A percentile compares a stretch with the other conserved stretches of the same genome.
phyloP scores from a whole-genome alignment of 2,329 filamentous ascomycete genomes.

The Pyrenophora teres region DNA sequence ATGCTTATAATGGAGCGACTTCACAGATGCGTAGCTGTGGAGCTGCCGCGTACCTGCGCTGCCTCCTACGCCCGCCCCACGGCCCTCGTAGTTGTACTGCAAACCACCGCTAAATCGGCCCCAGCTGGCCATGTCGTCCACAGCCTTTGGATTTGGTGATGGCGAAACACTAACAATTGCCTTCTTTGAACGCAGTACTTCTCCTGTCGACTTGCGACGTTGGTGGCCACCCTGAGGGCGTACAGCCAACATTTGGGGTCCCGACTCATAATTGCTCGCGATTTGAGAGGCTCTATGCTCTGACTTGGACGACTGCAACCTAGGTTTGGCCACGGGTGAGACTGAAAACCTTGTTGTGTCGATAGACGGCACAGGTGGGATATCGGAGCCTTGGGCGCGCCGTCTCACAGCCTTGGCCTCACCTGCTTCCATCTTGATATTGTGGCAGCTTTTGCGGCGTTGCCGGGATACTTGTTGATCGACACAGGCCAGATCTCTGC shows the following conservation, averaged over 20 bases:
- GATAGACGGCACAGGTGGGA: constrained; percentile 35
- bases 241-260: constrained; percentile 28
- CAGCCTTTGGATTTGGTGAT: background rate
- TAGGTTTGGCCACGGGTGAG: constrained; percentile 10
- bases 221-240: constrained; percentile 35
- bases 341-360: constrained; percentile 17
- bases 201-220: constrained; percentile 39
- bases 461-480: constrained; percentile 26
- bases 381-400: constrained; percentile 25
- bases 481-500: constrained; percentile 36
- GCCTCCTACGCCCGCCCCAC: constrained; percentile 41
- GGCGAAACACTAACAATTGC: constrained; percentile 8
- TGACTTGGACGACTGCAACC: too few species aligned
- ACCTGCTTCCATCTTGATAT: constrained; percentile 28
- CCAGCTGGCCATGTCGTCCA: constrained; percentile 12
- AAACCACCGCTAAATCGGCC: constrained; percentile 47
- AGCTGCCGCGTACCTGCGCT: constrained; percentile 44
- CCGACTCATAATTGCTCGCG: constrained; percentile 20
- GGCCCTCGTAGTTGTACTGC: constrained; percentile 43
- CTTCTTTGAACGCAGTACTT: constrained; percentile 26
- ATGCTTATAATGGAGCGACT: constrained; percentile 37
- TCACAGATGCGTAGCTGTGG: constrained; percentile 37
- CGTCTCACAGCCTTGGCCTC: constrained; percentile 26
- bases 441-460: constrained; percentile 38
- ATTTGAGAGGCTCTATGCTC: constrained; percentile 25